Evolutionary conservation across 2,329 filamentous ascomycete genomes (phyloP).

Genomic region (Botrytis galanthina): DNA sequence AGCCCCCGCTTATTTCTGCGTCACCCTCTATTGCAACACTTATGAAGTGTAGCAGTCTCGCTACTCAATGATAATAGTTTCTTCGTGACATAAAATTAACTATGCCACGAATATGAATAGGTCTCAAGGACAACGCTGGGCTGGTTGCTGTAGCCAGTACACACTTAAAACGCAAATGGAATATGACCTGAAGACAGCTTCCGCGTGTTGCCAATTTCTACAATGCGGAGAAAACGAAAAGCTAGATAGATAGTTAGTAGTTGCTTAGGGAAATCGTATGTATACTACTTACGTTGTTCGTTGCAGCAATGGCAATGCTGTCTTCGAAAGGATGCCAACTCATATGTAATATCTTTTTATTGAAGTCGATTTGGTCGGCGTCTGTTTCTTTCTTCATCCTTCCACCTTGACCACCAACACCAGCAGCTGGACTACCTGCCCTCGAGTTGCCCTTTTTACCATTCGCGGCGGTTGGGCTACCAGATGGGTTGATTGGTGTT

Average conservation of each 20-base stretch:
- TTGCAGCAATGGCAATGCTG: constrained; percentile 98
- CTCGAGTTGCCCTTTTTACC: constrained; percentile 86
- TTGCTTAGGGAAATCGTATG: neutral
- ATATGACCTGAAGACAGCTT: constrained; percentile 36
- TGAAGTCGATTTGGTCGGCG: constrained; percentile 98
- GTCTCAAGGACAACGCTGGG: constrained; percentile 28
- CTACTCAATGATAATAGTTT: constrained; percentile 30
- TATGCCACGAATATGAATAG: constrained; percentile 30
- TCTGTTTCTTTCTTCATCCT: constrained; percentile 99
- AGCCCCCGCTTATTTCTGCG: constrained; percentile 25
- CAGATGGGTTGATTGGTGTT: constrained; percentile 86
- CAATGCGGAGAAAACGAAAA: constrained; percentile 77
- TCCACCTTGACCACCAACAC: constrained; percentile 72
- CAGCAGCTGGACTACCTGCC: constrained; percentile 80
- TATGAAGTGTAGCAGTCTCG: constrained; percentile 28
- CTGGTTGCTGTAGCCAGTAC: constrained; percentile 33
- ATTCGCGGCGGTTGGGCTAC: constrained; percentile 67
- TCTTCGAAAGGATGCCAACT: constrained; percentile 99
- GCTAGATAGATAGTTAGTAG: constrained; percentile 44
- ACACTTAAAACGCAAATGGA: constrained; percentile 37
- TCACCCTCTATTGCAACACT: constrained; percentile 21
- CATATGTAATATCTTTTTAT: constrained; percentile 99
- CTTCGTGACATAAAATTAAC: constrained; percentile 32
- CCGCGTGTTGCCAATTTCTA: constrained; percentile 43
- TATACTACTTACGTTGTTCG: constrained; percentile 81